A percentile compares a stretch with the other conserved stretches of the same genome.
Conservation (phyloP, 2,329 filamentous ascomycete species). For the Phyllosticta capitalensis region DNA sequence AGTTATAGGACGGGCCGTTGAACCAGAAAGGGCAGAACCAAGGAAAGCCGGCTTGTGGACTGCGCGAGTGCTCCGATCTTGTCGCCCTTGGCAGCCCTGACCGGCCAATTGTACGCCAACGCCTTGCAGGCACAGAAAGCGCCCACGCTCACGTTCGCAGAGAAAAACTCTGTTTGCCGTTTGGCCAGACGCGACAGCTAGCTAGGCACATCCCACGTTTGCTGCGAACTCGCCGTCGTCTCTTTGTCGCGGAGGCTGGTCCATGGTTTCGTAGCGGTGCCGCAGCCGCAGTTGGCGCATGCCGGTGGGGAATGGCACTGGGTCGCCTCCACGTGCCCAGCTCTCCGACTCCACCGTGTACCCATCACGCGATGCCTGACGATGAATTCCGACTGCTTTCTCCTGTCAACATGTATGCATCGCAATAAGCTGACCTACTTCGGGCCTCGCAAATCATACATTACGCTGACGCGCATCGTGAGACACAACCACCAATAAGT, state of each 20-base stretch:
- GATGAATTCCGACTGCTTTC: neutral
- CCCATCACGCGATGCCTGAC: neutral
- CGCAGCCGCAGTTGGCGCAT: neutral
- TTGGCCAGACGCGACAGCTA: no score
- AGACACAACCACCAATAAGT: neutral
- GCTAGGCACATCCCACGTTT: neutral
- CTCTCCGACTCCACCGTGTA: neutral
- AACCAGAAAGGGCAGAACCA: neutral
- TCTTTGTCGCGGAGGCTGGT: neutral
- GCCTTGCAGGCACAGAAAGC: neutral
- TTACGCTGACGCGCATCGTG: neutral
- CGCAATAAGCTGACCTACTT: neutral
- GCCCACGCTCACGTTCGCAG: neutral
- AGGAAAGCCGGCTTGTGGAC: neutral
- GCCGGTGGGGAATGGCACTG: no score
- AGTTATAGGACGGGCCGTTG: neutral
- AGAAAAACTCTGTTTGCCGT: no score
- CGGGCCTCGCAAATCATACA: neutral
- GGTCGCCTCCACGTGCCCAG: neutral
- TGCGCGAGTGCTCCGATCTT: neutral
- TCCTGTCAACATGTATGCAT: neutral
- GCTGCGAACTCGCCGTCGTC: no score
- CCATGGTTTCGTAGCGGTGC: neutral
- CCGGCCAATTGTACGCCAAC: neutral
- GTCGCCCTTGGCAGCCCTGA: neutral